Percentiles rank a stretch among this genome's conserved stretches.
Evolutionary conservation across 345 rosid genomes (phyloP).

Genomic region (Bruguiera sexangula): DNA sequence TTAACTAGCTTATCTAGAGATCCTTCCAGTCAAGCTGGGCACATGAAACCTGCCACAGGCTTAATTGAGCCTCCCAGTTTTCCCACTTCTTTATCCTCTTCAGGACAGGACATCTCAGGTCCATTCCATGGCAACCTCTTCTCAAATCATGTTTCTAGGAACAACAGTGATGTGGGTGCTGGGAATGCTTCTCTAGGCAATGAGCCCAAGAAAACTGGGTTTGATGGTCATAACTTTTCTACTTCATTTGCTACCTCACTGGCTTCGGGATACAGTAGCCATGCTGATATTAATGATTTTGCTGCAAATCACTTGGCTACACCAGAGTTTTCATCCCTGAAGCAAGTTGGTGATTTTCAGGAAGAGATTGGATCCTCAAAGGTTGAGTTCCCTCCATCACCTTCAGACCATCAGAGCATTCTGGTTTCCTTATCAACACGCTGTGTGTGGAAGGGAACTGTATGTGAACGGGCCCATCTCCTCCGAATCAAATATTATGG

Average conservation of each 20-base stretch:
- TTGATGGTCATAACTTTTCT: neutral
- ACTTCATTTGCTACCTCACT: conserved; percentile 1
- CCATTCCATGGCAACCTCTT: conserved; percentile 4
- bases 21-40: neutral
- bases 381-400: conserved; percentile 89
- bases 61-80: conserved; percentile 18
- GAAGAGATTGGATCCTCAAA: conserved; percentile 44
- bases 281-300: conserved; percentile 1
- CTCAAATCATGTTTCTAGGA: neutral
- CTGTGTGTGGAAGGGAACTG: conserved; percentile 95
- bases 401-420: conserved; percentile 92
- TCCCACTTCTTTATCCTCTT: conserved; percentile 14
- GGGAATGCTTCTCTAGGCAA: neutral
- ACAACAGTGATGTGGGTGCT: neutral
- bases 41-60: conserved; percentile 11
- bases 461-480: conserved; percentile 87
- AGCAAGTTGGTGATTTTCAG: conserved; percentile 28
- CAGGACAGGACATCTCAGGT: conserved; percentile 8
- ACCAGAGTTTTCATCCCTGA: neutral
- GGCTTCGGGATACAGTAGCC: neutral
- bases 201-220: neutral
- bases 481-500: conserved; percentile 95
- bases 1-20: conserved; percentile 8
- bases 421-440: conserved; percentile 87
- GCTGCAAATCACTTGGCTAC: conserved; percentile 13